phyloP scores from a whole-genome alignment of 768 basidiomycete species.

The Naganishia randhawae region DNA sequence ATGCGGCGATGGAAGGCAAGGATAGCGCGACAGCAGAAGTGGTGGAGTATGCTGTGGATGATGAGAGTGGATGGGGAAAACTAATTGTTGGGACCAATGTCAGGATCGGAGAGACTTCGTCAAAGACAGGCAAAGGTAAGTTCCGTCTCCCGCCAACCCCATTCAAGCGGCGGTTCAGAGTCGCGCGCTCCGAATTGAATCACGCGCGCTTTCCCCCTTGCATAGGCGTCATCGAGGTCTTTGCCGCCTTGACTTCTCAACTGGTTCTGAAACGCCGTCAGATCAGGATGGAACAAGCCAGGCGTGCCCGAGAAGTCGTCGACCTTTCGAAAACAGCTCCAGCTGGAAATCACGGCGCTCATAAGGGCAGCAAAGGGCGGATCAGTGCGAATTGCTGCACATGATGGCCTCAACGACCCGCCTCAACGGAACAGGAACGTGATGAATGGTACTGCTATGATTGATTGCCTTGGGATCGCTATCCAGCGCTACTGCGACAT shows the following conservation, averaged over 20 bases:
- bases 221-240: slow-evolving; percentile 29
- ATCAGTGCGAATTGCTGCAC: slow-evolving; percentile 6
- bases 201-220: background rate
- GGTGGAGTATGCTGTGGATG: slow-evolving; percentile 21
- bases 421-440: too few relatives aligned
- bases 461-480: too few relatives aligned
- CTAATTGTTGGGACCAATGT: slow-evolving; percentile 28
- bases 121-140: slow-evolving; percentile 29
- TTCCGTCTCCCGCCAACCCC: background rate
- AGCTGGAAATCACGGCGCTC: background rate
- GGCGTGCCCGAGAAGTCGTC: slow-evolving; percentile 3
- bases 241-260: slow-evolving; percentile 28
- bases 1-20: background rate
- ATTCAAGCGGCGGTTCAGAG: background rate
- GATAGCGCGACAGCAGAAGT: background rate
- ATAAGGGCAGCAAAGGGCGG: background rate
- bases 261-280: slow-evolving; percentile 20
- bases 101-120: slow-evolving; percentile 29
- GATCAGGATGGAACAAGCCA: slow-evolving; percentile 23
- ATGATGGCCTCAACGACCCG: background rate
- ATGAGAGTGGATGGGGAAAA: slow-evolving; percentile 22
- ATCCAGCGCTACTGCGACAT: too few relatives aligned
- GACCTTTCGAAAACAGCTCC: background rate
- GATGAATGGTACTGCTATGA: too few relatives aligned
- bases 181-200: background rate